phyloP scores from a whole-genome alignment of 441 rosid species.

The Gossypium schwendimanii region DNA sequence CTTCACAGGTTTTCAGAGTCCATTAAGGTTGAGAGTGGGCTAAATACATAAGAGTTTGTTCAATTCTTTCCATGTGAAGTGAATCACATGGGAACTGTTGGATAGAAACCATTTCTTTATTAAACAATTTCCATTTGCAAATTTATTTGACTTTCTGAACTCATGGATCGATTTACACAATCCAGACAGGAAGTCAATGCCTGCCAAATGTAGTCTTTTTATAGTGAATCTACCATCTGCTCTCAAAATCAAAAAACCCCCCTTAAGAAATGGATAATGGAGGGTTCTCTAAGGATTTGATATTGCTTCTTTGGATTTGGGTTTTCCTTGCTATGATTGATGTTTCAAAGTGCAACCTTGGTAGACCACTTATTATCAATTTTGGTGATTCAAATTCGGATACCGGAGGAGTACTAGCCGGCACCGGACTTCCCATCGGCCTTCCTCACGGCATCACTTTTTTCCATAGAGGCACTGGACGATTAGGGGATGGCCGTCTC shows the following conservation, averaged over 20 bases:
- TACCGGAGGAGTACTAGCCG: constrained; percentile 40
- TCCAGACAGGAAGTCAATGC: constrained; percentile 9
- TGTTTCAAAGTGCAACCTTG: constrained; percentile 5
- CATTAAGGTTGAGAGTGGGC: constrained; percentile 23
- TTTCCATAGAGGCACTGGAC: constrained; percentile 40
- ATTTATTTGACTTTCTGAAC: constrained; percentile 4
- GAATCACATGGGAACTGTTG: constrained; percentile 1
- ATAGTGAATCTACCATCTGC: neutral
- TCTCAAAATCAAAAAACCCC: neutral
- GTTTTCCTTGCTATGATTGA: neutral
- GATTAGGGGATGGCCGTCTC: constrained; percentile 39
- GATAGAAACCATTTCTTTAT: neutral
- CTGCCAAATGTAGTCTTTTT: neutral
- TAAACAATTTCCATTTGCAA: constrained; percentile 1
- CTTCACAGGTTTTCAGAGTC: constrained; percentile 45
- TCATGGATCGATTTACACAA: neutral
- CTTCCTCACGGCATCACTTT: constrained; percentile 40
- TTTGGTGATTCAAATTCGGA: constrained; percentile 55
- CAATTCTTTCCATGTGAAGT: neutral
- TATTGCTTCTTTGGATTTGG: constrained; percentile 5
- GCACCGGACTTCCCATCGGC: constrained; percentile 28
- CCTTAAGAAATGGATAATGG: constrained; percentile 8
- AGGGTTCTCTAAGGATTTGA: neutral
- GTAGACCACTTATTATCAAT: constrained; percentile 21
- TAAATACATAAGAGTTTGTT: neutral